Percentiles rank a stretch among this genome's conserved stretches.
Evolutionary conservation across 2,329 filamentous ascomycete genomes (phyloP).

Genomic region (Xylariomycetidae sp.): DNA sequence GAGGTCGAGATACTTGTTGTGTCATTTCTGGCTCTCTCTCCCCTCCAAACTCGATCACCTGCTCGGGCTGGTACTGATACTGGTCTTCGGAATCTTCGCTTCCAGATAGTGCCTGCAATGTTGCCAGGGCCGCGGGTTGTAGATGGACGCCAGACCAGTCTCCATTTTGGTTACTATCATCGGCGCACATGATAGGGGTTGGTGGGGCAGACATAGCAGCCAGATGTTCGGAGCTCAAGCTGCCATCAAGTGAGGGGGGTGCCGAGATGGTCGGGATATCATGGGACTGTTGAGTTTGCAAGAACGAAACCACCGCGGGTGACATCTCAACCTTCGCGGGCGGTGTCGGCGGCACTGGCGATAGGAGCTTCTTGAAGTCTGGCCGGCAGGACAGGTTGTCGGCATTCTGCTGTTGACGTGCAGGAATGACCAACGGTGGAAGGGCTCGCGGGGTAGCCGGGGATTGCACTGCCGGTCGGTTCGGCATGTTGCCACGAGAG

Average conservation of each 20-base stretch:
- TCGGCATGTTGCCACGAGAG: conserved; percentile 31
- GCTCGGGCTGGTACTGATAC: conserved; percentile 54
- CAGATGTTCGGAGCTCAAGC: conserved; percentile 81
- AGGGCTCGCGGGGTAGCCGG: conserved; percentile 33
- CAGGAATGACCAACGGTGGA: conserved; percentile 51
- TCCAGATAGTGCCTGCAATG: conserved; percentile 68
- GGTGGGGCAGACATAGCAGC: conserved; percentile 78
- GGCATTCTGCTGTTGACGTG: conserved; percentile 26
- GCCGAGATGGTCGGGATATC: conserved; percentile 71
- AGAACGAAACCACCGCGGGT: conserved; percentile 66
- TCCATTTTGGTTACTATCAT: conserved; percentile 49
- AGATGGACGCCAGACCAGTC: conserved; percentile 72
- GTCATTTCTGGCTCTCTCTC: conserved; percentile 46
- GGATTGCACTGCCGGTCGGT: conserved; percentile 35
- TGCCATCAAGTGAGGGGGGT: conserved; percentile 85
- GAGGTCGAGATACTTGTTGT: conserved; percentile 46
- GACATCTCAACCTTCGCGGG: conserved; percentile 70
- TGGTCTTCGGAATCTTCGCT: conserved; percentile 55
- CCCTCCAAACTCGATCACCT: conserved; percentile 47
- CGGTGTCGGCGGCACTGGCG: conserved; percentile 59
- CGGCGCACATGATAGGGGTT: conserved; percentile 67
- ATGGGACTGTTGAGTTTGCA: conserved; percentile 58
- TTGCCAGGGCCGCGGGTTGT: conserved; percentile 75
- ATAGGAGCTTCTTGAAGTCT: conserved; percentile 44
- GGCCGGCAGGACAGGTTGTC: conserved; percentile 43